Evolutionary conservation across 345 rosid species (phyloP), one percentile per base, ranked within the genome.

Genomic region (Gynandropsis gynandra): DNA sequence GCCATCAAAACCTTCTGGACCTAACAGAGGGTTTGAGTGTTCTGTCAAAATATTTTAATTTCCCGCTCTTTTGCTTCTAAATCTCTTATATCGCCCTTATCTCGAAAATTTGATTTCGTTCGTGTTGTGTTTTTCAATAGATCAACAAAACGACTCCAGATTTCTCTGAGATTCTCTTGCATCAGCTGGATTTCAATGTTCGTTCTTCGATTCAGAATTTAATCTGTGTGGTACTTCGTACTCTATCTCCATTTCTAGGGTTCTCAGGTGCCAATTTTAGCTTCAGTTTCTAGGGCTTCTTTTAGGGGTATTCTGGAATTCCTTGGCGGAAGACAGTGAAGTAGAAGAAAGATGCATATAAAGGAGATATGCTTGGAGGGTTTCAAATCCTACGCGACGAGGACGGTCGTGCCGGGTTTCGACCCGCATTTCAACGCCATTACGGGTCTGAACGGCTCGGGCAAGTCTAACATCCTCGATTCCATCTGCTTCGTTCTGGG

Each of bases 381-480:
- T 11, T 92, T 92, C 76, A 88, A 92, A 61, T 92, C 99, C 9
- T 92, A 92, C 44, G 99, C 99, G 0, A 88, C 95, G 39, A 75
- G 95, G 68, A 92, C 99, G 27, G 80, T 92, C 9, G 95, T 92
- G 3, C 79, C 86, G 0, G 99, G 95, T 5, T 92, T 92, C 59
- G 97, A 92, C 40, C 95, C 85, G 0, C 87, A 74, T 66, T 92
- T 92, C 72, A 92, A 92, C 16, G 99, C 99, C 0, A 92, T 92
- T 33, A 92, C 99, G 7, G 99, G 99, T 15, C 66, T 92, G 9
- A 92, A 92, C 42, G 99, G 99, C 2, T 85, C 99, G 2, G 99
- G 99, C n/a, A 92, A 88, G 66, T 92, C 99, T n/a, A 92, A 92
- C 65, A 83, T 92, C 54, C 81, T 92, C 56, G 99, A 92, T 61